Base-by-base conservation (phyloP, 148 eudicot species). In the Diospyros lotus region DNA sequence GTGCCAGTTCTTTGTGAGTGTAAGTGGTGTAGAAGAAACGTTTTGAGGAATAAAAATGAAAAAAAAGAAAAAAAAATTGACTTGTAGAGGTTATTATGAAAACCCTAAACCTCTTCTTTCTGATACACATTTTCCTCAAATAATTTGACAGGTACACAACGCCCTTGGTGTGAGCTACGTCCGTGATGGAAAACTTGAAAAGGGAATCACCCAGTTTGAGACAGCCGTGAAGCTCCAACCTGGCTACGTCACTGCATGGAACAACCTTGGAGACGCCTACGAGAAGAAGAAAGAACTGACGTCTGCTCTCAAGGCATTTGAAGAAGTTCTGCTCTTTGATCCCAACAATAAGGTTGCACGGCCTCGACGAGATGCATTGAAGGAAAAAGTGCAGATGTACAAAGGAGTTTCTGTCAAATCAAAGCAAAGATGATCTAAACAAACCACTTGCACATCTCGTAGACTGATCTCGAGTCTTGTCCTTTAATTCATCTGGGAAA, bases 191-290 rank as follows among this genome's bases (percentile, higher is more conserved):
- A 91, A 91, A 82, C 82, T 87, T 10, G 98, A 93, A 4, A 93
- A 93, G 81, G 98, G 98, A 46, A 89, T 93, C 12, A 8, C 83
- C 17, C 96, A 91, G 83, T 85, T 93, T 75, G 91, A 91, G 80
- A 87, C 73, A 14, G 98, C 96, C 2, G 96, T 93, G 65, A 93
- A 89, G 85, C 81, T 91, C 55, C 98, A 93, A 81, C 98, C 98
- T 3, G 98, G 98, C 6, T 93, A 93, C 64, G 94, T 93, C 12
- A 93, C 93, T 0, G 98, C 98, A 45, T 91, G 98, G 98, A 93
- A 93, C 86, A 93, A 93, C 85, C 88, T 93, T 2, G 98, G 98
- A 51, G 97, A 94, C 61, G 98, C 97, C 17, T 94, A 87, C 62
- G 98, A 94, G 79, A 75, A 88, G 82, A 86, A 90, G 77, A 90